Percentiles rank a stretch among this genome's conserved stretches.
Conservation (phyloP, 495 filamentous ascomycete genomes). For the Aspergillus kassunensis region DNA sequence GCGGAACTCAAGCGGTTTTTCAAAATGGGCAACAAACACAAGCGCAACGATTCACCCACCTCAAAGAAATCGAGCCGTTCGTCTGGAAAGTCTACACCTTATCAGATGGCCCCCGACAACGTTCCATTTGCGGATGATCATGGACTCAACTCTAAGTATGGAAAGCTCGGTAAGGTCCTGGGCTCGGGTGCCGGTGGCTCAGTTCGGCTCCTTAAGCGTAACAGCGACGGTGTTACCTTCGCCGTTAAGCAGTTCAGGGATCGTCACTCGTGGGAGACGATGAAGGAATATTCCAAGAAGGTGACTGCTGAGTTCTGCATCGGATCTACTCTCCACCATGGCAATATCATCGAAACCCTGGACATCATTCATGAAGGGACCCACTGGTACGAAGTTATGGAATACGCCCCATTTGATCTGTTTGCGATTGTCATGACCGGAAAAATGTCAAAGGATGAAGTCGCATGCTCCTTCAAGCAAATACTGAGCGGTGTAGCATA, state of each 20-base stretch:
- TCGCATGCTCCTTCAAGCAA: conserved; percentile 87
- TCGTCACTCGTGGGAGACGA: conserved; percentile 86
- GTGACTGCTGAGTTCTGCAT: conserved; percentile 99
- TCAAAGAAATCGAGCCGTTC: conserved; percentile 44
- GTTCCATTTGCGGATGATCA: conserved; percentile 95
- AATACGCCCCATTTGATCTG: conserved; percentile 95
- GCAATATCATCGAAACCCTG: conserved; percentile 96
- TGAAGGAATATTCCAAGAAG: conserved; percentile 96
- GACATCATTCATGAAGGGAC: conserved; percentile 95
- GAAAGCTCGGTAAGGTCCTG: conserved; percentile 88
- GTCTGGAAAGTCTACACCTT: conserved; percentile 53
- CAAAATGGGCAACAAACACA: conserved; percentile 61
- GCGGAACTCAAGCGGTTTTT: conserved; percentile 93
- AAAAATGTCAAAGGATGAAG: conserved; percentile 91
- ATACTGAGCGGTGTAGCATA: conserved; percentile 97
- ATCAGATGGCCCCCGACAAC: conserved; percentile 52
- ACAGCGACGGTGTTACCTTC: conserved; percentile 85
- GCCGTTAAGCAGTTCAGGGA: conserved; percentile 96
- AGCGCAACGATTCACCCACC: conserved; percentile 60
- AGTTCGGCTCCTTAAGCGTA: conserved; percentile 89
- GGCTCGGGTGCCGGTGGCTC: conserved; percentile 95
- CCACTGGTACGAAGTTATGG: conserved; percentile 99
- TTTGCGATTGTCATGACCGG: conserved; percentile 99
- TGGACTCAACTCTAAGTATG: conserved; percentile 85
- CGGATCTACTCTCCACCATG: conserved; percentile 93